Base-by-base conservation (phyloP, 2,329 filamentous ascomycete genomes). In the Venturia pyrina region DNA sequence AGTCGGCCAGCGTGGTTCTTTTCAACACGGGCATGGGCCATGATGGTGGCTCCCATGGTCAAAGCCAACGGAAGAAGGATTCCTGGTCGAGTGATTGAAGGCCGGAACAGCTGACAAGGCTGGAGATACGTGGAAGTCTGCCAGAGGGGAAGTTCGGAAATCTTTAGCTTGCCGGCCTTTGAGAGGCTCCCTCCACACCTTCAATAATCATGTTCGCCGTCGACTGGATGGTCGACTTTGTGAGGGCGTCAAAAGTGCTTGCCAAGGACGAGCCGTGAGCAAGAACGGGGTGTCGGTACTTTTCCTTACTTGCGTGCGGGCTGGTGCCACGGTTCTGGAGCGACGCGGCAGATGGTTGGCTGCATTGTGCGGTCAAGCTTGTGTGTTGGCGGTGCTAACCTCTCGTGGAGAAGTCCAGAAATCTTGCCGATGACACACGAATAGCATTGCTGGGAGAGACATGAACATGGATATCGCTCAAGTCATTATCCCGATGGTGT, bases 311-410 rank as follows among this genome's bases (percentile, higher is more conserved):
- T 63, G 28, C 28, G 28, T 21, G 62, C n/a, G 34, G 62, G 41
- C 46, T 62, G 43, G 62, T 64, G 46, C 62, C 62, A 64, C 62
- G 62, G 62, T 50, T 34, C 62, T 64, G 62, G 62, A 53, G 62
- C 43, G 13, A 37, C 40, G 62, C 43, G 32, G 62, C 43, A 59
- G n/a, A 59, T 65, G 63, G 63, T 65, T 65, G 63, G 63, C 46
- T 65, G 50, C 41, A 41, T 65, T n/a, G 60, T 65, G 63, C 63
- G 50, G 63, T 59, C 57, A 61, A 61, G 34, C 56, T 59, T 21
- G 56, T 62, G 44, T 62, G 60, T 34, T 48, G 44, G 24, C 44
- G 28, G 21, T 62, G 37, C 28, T 43, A 48, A 46, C 44, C 40
- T 62, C n/a, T 62, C 60, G 10, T 62, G 40, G 60, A 62, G 40